Percentiles rank a stretch among this genome's conserved stretches.
Evolutionary conservation across 495 filamentous ascomycete species (phyloP).

Genomic region (Aspergillus sclerotiicarbonarius): DNA sequence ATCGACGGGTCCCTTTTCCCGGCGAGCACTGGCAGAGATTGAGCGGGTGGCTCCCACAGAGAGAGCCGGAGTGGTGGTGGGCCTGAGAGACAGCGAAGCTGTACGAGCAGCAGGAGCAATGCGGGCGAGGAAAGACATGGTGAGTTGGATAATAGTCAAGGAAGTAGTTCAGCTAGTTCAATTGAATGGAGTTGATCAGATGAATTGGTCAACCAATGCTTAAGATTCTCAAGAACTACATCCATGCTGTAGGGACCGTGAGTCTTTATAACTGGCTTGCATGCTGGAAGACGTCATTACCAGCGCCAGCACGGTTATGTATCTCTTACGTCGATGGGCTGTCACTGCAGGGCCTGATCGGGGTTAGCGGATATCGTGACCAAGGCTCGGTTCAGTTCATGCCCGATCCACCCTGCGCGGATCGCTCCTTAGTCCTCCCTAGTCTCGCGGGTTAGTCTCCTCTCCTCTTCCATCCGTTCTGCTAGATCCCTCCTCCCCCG

Average conservation of each 20-base stretch:
- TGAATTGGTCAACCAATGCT: background rate
- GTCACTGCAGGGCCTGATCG: slow-evolving; percentile 19
- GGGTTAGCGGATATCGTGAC: slow-evolving; percentile 7
- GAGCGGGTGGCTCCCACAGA: slow-evolving; percentile 22
- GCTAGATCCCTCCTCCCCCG: background rate
- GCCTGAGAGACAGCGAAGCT: slow-evolving; percentile 20
- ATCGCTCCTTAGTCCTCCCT: background rate
- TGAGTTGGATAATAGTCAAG: slow-evolving; percentile 7
- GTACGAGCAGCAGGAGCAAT: slow-evolving; percentile 20
- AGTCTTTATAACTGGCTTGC: background rate
- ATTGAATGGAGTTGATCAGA: background rate
- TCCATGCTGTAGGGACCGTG: background rate
- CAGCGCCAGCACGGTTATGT: background rate
- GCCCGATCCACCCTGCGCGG: background rate
- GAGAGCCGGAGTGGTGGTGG: slow-evolving; percentile 15
- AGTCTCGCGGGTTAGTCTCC: background rate
- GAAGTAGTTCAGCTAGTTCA: background rate
- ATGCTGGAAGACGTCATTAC: background rate
- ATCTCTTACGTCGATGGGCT: slow-evolving; percentile 31
- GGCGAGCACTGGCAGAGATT: slow-evolving; percentile 32
- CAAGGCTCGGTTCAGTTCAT: background rate
- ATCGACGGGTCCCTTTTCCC: slow-evolving; percentile 42
- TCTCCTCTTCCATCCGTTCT: background rate
- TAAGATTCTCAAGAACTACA: background rate
- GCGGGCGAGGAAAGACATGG: slow-evolving; percentile 29